A percentile compares a stretch with the other conserved stretches of the same genome.
Conservation (phyloP, 2,329 filamentous ascomycete species). For the Penicillium sp. region DNA sequence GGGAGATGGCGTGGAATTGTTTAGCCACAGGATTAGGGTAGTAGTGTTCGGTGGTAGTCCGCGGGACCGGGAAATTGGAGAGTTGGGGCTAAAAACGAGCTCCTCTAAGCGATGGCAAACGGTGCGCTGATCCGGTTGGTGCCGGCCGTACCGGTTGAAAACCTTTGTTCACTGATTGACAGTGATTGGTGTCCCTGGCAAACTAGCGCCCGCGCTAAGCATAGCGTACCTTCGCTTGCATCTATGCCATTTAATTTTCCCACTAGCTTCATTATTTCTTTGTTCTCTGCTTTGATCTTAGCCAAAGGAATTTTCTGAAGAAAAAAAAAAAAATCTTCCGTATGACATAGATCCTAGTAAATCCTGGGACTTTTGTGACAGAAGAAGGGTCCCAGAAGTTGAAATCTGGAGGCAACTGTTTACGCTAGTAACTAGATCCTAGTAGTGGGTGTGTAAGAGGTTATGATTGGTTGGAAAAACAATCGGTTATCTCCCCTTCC, state of each 20-base stretch:
- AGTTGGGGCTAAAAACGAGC: neutral
- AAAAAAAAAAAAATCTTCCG: neutral
- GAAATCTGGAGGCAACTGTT: too few species aligned
- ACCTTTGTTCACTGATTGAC: neutral
- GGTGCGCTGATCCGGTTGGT: slow-evolving; percentile 17
- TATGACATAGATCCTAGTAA: neutral
- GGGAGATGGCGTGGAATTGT: neutral
- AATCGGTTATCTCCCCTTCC: neutral
- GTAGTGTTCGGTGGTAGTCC: neutral
- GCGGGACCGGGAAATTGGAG: neutral
- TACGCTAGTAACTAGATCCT: neutral
- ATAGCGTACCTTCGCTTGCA: neutral
- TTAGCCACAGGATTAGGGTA: neutral
- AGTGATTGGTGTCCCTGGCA: slow-evolving; percentile 11
- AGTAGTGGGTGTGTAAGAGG: neutral
- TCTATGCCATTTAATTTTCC: neutral
- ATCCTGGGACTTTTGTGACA: neutral
- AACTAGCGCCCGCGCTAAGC: neutral
- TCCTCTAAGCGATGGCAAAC: slow-evolving; percentile 2
- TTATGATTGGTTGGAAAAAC: neutral
- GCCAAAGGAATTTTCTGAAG: neutral
- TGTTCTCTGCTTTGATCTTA: neutral
- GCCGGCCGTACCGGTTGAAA: slow-evolving; percentile 1
- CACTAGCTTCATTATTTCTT: neutral
- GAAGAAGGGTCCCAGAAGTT: too few species aligned